phyloP scores from a whole-genome alignment of 2,329 filamentous ascomycete species.

The Teratosphaeria pseudoeucalypti region DNA sequence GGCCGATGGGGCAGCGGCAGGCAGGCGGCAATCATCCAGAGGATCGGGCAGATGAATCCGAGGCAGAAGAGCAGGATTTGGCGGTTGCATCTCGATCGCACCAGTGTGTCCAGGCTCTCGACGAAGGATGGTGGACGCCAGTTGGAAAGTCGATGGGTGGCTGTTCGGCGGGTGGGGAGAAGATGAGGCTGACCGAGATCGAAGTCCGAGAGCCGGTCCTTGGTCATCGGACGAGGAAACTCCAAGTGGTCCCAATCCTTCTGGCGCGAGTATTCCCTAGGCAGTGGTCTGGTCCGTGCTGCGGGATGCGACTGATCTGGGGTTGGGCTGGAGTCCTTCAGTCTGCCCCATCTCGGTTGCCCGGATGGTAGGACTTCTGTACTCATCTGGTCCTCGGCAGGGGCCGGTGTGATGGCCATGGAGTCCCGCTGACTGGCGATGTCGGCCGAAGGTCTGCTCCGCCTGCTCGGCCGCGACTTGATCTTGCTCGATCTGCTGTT shows the following conservation, averaged over 20 bases:
- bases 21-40: slow-evolving; percentile 27
- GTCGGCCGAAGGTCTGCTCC: slow-evolving; percentile 7
- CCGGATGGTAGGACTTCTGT: slow-evolving; percentile 19
- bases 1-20: slow-evolving; percentile 24
- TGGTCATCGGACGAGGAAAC: slow-evolving; percentile 24
- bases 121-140: slow-evolving; percentile 27
- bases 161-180: slow-evolving; percentile 14
- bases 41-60: slow-evolving; percentile 26
- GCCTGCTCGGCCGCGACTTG: slow-evolving; percentile 11
- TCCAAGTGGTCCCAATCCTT: slow-evolving; percentile 22
- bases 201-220: slow-evolving; percentile 20
- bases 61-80: slow-evolving; percentile 27
- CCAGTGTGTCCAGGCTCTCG: slow-evolving; percentile 23
- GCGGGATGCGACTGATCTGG: slow-evolving; percentile 3
- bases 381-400: slow-evolving; percentile 5
- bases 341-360: slow-evolving; percentile 18
- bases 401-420: slow-evolving; percentile 15
- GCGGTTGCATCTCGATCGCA: slow-evolving; percentile 23
- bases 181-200: slow-evolving; percentile 18
- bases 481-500: slow-evolving; percentile 1
- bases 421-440: slow-evolving; percentile 12
- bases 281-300: slow-evolving; percentile 9
- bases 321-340: slow-evolving; percentile 13
- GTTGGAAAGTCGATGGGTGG: slow-evolving; percentile 14
- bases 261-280: slow-evolving; percentile 22